Evolutionary conservation across 1,284 basidiomycete species (phyloP), one percentile per base, ranked within the genome.

Genomic region (Leccinum griseonigrum): DNA sequence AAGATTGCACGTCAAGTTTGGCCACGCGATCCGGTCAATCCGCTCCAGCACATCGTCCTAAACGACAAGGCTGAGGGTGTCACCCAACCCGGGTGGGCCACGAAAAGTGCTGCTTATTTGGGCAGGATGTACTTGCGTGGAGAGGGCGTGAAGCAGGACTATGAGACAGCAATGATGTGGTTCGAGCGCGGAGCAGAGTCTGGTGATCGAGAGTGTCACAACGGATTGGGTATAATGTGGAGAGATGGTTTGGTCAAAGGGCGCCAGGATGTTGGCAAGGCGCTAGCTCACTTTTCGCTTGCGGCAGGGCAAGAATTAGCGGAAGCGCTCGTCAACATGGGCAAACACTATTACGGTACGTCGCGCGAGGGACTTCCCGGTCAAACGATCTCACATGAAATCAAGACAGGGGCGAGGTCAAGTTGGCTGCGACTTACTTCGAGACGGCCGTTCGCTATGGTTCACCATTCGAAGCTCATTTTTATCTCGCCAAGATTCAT

Each of bases 61-160:
- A 76, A 69, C 7, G 67, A 78, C 65, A 69, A 78, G 64, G 84
- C 86, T 63, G 83, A 87, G 65, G 83, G 83, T 18, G 81, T 86
- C 31, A 80, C 83, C 6, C 81, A 83, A 2, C 76, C 86, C 2
- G 84, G 84, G 22, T 87, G 88, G 64, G 90, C 91, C 0, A 87
- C 92, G 0, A 84, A 87, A 2, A 89, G 92, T 55, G 94, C 94
- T 4, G 91, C 85, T 2, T 96, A 91, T 72, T 75, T 99, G 2
- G 97, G 97, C 0, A 83, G 92, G 61, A 98, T 99, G 95, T 93
- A 92, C 68, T 77, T 99, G 46, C 82, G 97, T 43, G 97, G 97
- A 0, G 97, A 99, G 74, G 97, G 97, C 9, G 87, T 94, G 28
- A 88, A 88, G 69, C 82, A 84, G 66, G 93, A 98, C 75, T 83